phyloP scores from a whole-genome alignment of 2,329 filamentous ascomycete species.

The Diplodia corticola region DNA sequence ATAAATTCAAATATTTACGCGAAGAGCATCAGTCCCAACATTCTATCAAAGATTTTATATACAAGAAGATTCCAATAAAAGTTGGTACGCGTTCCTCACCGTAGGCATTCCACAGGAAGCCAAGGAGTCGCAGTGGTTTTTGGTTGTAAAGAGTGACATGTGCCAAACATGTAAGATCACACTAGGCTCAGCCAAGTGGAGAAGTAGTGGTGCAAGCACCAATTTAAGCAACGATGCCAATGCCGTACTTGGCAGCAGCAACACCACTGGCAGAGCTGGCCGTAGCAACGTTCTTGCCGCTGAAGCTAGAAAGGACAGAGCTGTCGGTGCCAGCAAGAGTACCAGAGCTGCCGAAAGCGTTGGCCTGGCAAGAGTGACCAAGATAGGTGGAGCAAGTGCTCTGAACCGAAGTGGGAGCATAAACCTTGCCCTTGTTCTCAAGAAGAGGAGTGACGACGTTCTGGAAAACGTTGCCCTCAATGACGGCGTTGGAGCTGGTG shows the following conservation, averaged over 20 bases:
- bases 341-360: constrained; percentile 40
- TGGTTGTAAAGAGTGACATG: neutral
- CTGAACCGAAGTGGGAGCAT: constrained; percentile 41
- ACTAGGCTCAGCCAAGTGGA: neutral
- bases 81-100: neutral
- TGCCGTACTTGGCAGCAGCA: constrained; percentile 47
- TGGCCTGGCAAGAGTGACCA: constrained; percentile 54
- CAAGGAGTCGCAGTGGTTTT: neutral
- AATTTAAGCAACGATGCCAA: constrained; percentile 39
- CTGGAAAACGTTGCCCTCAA: constrained; percentile 61
- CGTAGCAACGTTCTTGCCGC: constrained; percentile 55
- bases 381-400: constrained; percentile 48
- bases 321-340: constrained; percentile 42
- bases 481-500: constrained; percentile 46
- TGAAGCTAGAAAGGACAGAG: constrained; percentile 53
- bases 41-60: neutral
- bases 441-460: constrained; percentile 49
- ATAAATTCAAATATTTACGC: neutral
- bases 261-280: constrained; percentile 42
- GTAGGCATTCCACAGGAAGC: neutral
- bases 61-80: neutral
- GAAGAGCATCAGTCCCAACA: neutral
- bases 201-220: neutral
- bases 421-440: constrained; percentile 45
- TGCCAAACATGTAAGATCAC: neutral